Evolutionary conservation across 2,329 filamentous ascomycete species (phyloP).

Genomic region (Fusarium sp.): DNA sequence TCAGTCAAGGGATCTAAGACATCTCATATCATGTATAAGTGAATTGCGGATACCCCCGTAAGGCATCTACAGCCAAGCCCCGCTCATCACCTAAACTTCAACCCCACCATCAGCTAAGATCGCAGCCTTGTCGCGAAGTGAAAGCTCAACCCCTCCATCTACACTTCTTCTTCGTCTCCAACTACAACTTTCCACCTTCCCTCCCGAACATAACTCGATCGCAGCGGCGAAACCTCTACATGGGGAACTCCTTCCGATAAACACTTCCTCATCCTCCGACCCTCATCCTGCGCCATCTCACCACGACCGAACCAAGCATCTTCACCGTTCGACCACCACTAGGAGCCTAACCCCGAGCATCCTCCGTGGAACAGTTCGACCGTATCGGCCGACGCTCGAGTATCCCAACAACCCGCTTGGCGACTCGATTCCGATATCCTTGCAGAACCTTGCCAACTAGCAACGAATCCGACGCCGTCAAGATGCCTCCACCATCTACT

Average conservation of each 20-base stretch:
- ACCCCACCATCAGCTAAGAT: slow-evolving; percentile 42
- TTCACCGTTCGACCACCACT: slow-evolving; percentile 1
- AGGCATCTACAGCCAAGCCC: slow-evolving; percentile 25
- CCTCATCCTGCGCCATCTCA: neutral
- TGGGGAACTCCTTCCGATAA: neutral
- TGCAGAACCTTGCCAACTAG: neutral
- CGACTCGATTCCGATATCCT: neutral
- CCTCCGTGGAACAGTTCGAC: slow-evolving; percentile 4
- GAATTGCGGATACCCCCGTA: neutral
- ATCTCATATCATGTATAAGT: neutral
- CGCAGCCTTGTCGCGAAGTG: slow-evolving; percentile 42
- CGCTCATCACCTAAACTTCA: slow-evolving; percentile 25
- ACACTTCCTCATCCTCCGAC: neutral
- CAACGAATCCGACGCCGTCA: slow-evolving; percentile 11
- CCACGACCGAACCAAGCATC: neutral
- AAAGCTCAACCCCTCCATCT: slow-evolving; percentile 45
- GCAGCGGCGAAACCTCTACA: neutral
- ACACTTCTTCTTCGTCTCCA: slow-evolving; percentile 13
- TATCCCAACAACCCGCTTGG: neutral
- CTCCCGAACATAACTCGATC: slow-evolving; percentile 14
- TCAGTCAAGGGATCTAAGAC: neutral
- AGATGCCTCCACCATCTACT: slow-evolving; percentile 52
- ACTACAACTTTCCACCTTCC: slow-evolving; percentile 2
- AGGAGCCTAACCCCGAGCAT: slow-evolving; percentile 1
- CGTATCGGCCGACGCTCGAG: neutral